These are phyloP conservation scores for Mychonastes homosphaera DNA, from an alignment of 139 green algal genomes.

Conservation along the genomic window DNA sequence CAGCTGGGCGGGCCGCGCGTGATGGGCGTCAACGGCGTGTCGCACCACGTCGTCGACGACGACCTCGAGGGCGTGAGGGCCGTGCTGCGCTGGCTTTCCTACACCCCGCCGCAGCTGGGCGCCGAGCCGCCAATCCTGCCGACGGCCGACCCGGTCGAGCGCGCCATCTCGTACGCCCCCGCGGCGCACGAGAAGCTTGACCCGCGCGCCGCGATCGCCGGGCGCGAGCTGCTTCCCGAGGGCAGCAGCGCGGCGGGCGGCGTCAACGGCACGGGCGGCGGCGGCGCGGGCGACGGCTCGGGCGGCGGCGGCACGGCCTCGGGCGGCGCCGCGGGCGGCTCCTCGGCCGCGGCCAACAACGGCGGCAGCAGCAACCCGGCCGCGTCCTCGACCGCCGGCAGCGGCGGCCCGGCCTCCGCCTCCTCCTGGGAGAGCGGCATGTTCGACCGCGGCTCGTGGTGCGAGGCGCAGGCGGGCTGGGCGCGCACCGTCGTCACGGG, in stretches of 20 bases:
- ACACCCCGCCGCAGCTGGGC: constrained; percentile 50
- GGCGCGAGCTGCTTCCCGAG: too few species aligned
- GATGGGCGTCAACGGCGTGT: constrained; percentile 94
- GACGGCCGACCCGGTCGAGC: constrained; percentile 47
- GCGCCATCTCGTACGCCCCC: constrained; percentile 54
- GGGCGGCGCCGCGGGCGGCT: too few species aligned
- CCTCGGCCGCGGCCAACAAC: too few species aligned
- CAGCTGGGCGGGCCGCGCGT: constrained; percentile 88
- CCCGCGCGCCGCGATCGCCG: constrained; percentile 62
- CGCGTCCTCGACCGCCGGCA: background rate
- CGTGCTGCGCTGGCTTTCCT: constrained; percentile 60
- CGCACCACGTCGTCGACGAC: constrained; percentile 84
- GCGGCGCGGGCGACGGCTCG: too few species aligned
- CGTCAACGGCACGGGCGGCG: too few species aligned
- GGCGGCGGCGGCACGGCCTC: too few species aligned
- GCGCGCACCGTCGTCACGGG: constrained; percentile 86
- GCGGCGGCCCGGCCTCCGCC: background rate
- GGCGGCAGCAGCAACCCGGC: too few species aligned
- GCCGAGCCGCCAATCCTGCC: constrained; percentile 40
- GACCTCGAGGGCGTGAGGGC: constrained; percentile 70
- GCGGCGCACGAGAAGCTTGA: constrained; percentile 68
- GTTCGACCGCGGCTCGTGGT: constrained; percentile 83
- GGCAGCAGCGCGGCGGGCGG: too few species aligned
- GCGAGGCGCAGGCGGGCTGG: constrained; percentile 81
- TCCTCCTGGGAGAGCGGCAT: constrained; percentile 57